A percentile compares a stretch with the other conserved stretches of the same genome.
phyloP scores from a whole-genome alignment of 371 early-diverging fungal genomes.

The Saksenaea oblongispora region DNA sequence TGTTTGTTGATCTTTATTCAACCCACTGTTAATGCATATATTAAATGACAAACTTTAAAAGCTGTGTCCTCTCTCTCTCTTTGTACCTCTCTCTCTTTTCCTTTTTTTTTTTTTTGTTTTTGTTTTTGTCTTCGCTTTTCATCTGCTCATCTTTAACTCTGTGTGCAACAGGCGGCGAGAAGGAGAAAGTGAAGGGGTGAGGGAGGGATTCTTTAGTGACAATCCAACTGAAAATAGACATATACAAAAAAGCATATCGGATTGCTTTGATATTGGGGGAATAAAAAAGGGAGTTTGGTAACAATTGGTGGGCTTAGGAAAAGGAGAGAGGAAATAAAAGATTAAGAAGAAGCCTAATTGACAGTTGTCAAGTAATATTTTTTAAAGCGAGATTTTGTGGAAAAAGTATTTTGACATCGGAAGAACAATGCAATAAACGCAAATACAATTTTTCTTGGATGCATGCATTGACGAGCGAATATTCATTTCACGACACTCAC shows the following conservation, averaged over 20 bases:
- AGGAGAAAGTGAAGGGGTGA: neutral
- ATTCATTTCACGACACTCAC: neutral
- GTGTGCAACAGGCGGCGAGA: neutral
- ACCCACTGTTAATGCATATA: neutral
- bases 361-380: neutral
- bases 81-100: too few species aligned
- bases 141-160: neutral
- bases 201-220: neutral
- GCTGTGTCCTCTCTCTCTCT: neutral
- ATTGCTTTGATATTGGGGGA: neutral
- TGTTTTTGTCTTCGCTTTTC: too few species aligned
- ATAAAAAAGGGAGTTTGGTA: neutral
- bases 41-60: conserved; percentile 2
- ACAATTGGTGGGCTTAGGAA: neutral
- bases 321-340: neutral
- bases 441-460: neutral
- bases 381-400: neutral
- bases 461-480: neutral
- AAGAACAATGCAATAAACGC: neutral
- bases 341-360: neutral
- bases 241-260: neutral
- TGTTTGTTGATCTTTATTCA: neutral
- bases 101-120: too few species aligned
- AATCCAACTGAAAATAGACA: neutral
- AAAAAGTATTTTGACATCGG: neutral